Conservation (phyloP, 1,284 basidiomycete species). For the Cryptococcus hybrid region DNA sequence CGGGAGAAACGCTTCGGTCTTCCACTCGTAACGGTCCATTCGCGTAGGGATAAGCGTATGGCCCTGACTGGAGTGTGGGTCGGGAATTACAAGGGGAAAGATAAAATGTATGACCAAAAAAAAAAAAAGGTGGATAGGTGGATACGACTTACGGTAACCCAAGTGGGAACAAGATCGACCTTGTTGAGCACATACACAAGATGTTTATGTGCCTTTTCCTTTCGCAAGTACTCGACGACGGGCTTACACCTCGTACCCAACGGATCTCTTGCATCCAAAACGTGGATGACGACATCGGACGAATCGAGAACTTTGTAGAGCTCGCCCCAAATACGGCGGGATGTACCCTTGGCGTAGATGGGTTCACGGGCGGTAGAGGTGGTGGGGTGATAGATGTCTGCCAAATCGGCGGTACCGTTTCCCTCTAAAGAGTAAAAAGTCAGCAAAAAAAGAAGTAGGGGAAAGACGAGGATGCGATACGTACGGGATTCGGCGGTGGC, state of each 20-base stretch:
- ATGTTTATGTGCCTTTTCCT: slow-evolving; percentile 97
- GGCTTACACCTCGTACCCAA: slow-evolving; percentile 96
- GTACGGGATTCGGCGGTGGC: not conserved
- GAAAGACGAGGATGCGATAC: not conserved
- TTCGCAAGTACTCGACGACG: slow-evolving; percentile 88
- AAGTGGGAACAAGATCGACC: slow-evolving; percentile 96
- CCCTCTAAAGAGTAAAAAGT: not conserved
- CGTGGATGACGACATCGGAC: slow-evolving; percentile 93
- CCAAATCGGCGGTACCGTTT: slow-evolving; percentile 27
- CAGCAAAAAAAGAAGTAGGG: not conserved
- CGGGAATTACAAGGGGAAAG: slow-evolving; percentile 4
- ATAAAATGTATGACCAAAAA: slow-evolving; percentile 1
- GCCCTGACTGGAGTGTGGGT: slow-evolving; percentile 57
- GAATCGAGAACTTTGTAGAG: slow-evolving; percentile 99
- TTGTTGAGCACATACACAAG: slow-evolving; percentile 97
- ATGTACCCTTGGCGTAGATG: slow-evolving; percentile 89
- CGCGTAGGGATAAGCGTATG: slow-evolving; percentile 44
- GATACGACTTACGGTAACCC: slow-evolving; percentile 82
- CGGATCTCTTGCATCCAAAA: slow-evolving; percentile 95
- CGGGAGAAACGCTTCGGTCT: slow-evolving; percentile 54
- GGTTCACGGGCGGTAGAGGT: slow-evolving; percentile 60
- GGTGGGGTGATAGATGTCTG: slow-evolving; percentile 34
- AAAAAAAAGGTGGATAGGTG: not conserved
- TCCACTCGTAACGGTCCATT: slow-evolving; percentile 61
- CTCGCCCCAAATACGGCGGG: slow-evolving; percentile 93